Evolutionary conservation across 129 eudicot species (phyloP), one percentile per base, ranked within the genome.

Genomic region (Chrysanthemum makinoi): DNA sequence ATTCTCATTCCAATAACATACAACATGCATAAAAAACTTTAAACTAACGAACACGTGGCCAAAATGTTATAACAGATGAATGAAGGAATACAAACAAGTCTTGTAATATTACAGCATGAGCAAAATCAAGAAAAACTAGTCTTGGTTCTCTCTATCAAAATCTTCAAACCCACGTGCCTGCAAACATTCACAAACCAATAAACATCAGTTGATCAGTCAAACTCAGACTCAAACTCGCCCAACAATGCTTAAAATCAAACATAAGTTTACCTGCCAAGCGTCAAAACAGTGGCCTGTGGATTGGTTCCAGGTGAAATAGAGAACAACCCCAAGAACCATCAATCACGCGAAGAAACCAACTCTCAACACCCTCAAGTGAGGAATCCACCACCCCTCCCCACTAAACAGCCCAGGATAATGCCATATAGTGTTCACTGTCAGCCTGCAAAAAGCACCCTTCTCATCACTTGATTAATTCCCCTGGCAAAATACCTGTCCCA

Each of bases 401-500:
- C 89, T 2, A 93, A 62, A 65, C 95, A 93, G 95, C n/a, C 98
- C 98, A 69, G 87, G 98, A 55, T 93, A 93, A 61, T 93, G 95
- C 96, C 98, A 93, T 20, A 93, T 83, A 0, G 98, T 93, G 65
- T 72, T 93, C 81, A 89, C 96, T 8, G 96, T 89, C 24, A 76
- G 76, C 39, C 92, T 84, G 76, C 98, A 89, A 63, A 86, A 93
- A 60, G 71, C 87, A 26, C 77, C 81, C 35, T 69, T 68, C n/a
- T 19, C 58, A 80, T 89, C 88, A 65, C 79, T 83, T 1, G 87
- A 78, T 53, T 59, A 69, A 59, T 93, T 88, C 56, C 6, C 44
- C 6, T n/a, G 95, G 98, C 81, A 93, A 76, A 2, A 76, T n/a
- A n/a, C n/a, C 52, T 0, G 87, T 69, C 11, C 96, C 28, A 87